These are phyloP conservation scores for Penicillium alfredii DNA, from an alignment of 495 filamentous ascomycete species.

Conservation along the genomic window DNA sequence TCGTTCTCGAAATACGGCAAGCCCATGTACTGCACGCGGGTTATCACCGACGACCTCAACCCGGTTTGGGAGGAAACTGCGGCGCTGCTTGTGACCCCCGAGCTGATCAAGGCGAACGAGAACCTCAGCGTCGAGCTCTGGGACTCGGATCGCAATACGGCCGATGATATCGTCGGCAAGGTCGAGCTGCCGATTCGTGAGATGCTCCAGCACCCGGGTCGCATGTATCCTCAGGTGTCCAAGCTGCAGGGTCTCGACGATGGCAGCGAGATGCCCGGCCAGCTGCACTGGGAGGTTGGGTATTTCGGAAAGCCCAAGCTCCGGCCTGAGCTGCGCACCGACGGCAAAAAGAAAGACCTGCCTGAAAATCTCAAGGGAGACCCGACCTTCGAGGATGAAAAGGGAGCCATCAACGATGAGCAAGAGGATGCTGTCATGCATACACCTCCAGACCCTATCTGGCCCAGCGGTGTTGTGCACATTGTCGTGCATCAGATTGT, in stretches of 20 bases:
- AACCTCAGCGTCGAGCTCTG: slow-evolving; percentile 90
- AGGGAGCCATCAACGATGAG: slow-evolving; percentile 67
- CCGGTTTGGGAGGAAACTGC: slow-evolving; percentile 88
- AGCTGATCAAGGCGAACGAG: slow-evolving; percentile 88
- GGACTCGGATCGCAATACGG: slow-evolving; percentile 84
- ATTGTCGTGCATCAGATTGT: slow-evolving; percentile 92
- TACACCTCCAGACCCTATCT: slow-evolving; percentile 89
- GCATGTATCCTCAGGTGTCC: slow-evolving; percentile 88
- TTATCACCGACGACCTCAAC: slow-evolving; percentile 91
- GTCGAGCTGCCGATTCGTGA: slow-evolving; percentile 89
- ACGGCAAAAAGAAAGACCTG: slow-evolving; percentile 74
- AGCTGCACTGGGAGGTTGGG: slow-evolving; percentile 92
- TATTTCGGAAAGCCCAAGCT: slow-evolving; percentile 88
- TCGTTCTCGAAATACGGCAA: slow-evolving; percentile 86
- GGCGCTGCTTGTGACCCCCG: slow-evolving; percentile 77
- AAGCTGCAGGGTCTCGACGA: slow-evolving; percentile 74
- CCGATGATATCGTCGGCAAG: slow-evolving; percentile 92
- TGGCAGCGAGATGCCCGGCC: slow-evolving; percentile 83
- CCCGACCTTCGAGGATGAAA: slow-evolving; percentile 79
- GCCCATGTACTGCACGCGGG: slow-evolving; percentile 94
- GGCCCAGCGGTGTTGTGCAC: slow-evolving; percentile 81
- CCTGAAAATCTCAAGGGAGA: slow-evolving; percentile 66
- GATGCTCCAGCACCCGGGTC: slow-evolving; percentile 86
- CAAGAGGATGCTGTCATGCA: slow-evolving; percentile 79
- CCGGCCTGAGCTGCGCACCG: slow-evolving; percentile 71